Conservation (phyloP, 495 filamentous ascomycete genomes). For the Podospora didyma region DNA sequence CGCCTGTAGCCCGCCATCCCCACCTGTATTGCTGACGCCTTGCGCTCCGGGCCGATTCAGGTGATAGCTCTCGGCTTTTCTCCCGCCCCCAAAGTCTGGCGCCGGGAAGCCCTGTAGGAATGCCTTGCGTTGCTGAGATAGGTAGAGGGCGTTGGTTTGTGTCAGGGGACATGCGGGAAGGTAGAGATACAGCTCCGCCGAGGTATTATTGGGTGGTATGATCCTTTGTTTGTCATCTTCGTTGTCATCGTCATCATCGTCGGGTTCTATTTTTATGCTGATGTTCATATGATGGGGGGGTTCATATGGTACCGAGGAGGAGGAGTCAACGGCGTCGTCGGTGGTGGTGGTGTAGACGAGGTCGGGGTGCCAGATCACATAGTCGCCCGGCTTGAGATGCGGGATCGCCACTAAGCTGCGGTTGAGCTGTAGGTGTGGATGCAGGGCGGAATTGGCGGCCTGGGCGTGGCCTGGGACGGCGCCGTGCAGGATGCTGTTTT, state of each 20-base stretch:
- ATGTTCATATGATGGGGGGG: background rate
- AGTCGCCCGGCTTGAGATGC: slow-evolving; percentile 72
- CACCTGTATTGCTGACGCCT: slow-evolving; percentile 39
- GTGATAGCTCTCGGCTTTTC: slow-evolving; percentile 49
- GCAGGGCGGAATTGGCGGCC: slow-evolving; percentile 62
- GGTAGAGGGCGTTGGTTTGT: slow-evolving; percentile 67
- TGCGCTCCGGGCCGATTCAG: slow-evolving; percentile 47
- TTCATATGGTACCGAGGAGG: background rate
- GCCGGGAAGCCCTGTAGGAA: slow-evolving; percentile 59
- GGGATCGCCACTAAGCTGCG: slow-evolving; percentile 73
- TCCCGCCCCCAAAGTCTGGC: slow-evolving; percentile 63
- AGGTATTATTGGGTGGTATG: background rate
- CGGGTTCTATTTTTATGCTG: slow-evolving; percentile 1
- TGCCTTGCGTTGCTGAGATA: slow-evolving; percentile 65
- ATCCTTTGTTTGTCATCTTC: too few relatives aligned
- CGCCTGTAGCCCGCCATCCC: slow-evolving; percentile 38
- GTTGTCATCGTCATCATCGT: background rate
- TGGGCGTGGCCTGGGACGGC: slow-evolving; percentile 73
- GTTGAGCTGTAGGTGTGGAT: slow-evolving; percentile 71
- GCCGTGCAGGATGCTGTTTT: slow-evolving; percentile 62
- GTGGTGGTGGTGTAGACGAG: slow-evolving; percentile 29
- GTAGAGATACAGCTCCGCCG: slow-evolving; percentile 58
- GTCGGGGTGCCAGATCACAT: slow-evolving; percentile 86
- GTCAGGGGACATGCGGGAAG: slow-evolving; percentile 82
- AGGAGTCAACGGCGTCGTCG: slow-evolving; percentile 3